phyloP scores from a whole-genome alignment of 2,329 filamentous ascomycete species.

The Endothia cerciana region DNA sequence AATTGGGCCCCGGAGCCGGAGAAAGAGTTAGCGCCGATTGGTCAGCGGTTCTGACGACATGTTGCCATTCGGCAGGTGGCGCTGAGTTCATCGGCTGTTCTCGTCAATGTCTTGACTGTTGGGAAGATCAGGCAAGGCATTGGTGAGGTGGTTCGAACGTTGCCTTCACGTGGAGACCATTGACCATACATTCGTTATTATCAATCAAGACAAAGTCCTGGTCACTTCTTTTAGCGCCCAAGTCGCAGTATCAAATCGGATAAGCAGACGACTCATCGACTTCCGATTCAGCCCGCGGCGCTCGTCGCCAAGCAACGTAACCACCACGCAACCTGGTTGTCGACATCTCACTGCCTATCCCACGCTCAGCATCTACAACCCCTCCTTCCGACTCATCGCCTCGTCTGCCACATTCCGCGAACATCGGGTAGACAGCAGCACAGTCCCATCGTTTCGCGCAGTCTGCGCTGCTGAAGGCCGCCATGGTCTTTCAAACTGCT shows the following conservation, averaged over 20 bases:
- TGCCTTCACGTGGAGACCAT: not conserved
- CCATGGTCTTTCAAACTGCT: constrained; percentile 30
- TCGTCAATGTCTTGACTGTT: constrained; percentile 6
- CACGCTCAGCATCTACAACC: not conserved
- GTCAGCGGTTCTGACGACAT: constrained; percentile 14
- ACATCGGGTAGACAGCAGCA: constrained; percentile 5
- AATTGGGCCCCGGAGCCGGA: constrained; percentile 8
- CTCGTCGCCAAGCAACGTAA: not conserved
- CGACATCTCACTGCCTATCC: not conserved
- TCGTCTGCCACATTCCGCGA: not conserved
- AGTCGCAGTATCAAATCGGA: not conserved
- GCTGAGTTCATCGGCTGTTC: not conserved
- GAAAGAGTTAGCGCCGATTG: constrained; percentile 6
- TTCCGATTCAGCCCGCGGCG: constrained; percentile 15
- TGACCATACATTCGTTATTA: not conserved
- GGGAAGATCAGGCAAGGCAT: constrained; percentile 16
- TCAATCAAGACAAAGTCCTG: not conserved
- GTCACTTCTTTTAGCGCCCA: not conserved
- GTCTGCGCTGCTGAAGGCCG: constrained; percentile 23
- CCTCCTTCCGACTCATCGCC: not conserved
- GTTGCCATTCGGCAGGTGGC: constrained; percentile 7
- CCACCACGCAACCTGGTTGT: constrained; percentile 8
- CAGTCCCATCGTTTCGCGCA: constrained; percentile 16
- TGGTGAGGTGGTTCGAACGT: not conserved
- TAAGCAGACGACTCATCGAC: constrained; percentile 12